Base-by-base conservation (phyloP, 192 early-diverging fungal genomes). In the Coemansia sp. region DNA sequence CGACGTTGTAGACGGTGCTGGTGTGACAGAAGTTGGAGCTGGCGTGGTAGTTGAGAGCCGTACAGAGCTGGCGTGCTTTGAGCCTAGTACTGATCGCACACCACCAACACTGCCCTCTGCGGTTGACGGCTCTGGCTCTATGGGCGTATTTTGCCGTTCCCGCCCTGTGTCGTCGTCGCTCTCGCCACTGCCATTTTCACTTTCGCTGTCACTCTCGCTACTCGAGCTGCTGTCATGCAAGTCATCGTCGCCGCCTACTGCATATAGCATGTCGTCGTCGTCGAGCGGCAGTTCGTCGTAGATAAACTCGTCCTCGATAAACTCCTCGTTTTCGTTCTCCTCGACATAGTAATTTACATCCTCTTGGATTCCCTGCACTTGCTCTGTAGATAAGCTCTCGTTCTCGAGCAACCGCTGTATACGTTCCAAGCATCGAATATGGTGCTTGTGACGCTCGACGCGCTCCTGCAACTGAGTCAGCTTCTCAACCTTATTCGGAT, bases 261-360 rank as follows among this genome's bases (percentile, higher is more conserved):
- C 87, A 88, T 88, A 95, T 33, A 89, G 70, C 57, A 85, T 90
- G 70, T 96, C 96, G 26, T 94, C 93, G 44, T 97, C 95, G 64
- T 95, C 94, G 53, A 99, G 79, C 75, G 93, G 91, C 64, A 98
- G 73, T 42, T 95, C 93, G 67, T 98, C 94, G 80, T 99, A 98
- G 47, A 98, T 91, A 64, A 83, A 86, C 73, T 97, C 94, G 70
- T 97, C 89, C 75, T 99, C 97, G 35, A 91, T 89, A 86, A 96
- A 98, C 66, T 95, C 94, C 21, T 91, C 91, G 35, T 96, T 93
- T 71, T 91, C 89, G 84, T 96, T 96, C 66, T 80, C 81, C 62
- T 97, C 93, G 6, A 96, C 89, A 78, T 99, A 99, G 70, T 95
- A 98, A 28, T 91, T 87, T 2, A 99, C 88, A 68, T 96, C 92